Conservation (phyloP, 2,329 filamentous ascomycete species). For the Penicillium brasilianum region DNA sequence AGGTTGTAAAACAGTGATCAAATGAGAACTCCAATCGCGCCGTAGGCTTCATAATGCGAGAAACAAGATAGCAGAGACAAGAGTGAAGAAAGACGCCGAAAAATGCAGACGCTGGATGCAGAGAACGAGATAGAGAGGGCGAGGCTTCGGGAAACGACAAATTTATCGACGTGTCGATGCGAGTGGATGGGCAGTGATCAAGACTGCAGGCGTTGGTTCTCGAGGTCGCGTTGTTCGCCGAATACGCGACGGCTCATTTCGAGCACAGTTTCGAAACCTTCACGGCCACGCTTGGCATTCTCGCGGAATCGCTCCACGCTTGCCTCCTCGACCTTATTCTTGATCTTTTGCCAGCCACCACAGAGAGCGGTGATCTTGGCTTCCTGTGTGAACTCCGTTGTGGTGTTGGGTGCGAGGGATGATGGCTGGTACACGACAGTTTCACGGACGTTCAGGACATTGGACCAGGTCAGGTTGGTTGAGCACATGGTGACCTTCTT, state of each 20-base stretch:
- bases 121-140: constrained; percentile 18
- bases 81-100: constrained; percentile 29
- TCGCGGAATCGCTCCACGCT: constrained; percentile 87
- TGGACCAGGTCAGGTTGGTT: constrained; percentile 90
- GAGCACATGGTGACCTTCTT: constrained; percentile 97
- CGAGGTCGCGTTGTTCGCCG: constrained; percentile 78
- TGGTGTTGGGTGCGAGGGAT: constrained; percentile 53
- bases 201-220: constrained; percentile 50
- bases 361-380: constrained; percentile 93
- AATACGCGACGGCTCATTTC: constrained; percentile 93
- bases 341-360: constrained; percentile 96
- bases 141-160: constrained; percentile 11
- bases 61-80: constrained; percentile 14
- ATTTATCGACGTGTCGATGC: constrained; percentile 8
- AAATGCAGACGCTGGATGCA: constrained; percentile 41
- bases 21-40: constrained; percentile 32
- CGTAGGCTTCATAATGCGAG: constrained; percentile 30
- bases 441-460: constrained; percentile 89
- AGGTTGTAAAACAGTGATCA: constrained; percentile 7
- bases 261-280: constrained; percentile 93
- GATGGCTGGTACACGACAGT: constrained; percentile 83
- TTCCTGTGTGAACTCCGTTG: constrained; percentile 84
- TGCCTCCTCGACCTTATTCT: constrained; percentile 92
- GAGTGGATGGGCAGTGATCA: constrained; percentile 16
- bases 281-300: constrained; percentile 86